Conservation (phyloP, 805 yeast species). For the Starmerella bacillaris region DNA sequence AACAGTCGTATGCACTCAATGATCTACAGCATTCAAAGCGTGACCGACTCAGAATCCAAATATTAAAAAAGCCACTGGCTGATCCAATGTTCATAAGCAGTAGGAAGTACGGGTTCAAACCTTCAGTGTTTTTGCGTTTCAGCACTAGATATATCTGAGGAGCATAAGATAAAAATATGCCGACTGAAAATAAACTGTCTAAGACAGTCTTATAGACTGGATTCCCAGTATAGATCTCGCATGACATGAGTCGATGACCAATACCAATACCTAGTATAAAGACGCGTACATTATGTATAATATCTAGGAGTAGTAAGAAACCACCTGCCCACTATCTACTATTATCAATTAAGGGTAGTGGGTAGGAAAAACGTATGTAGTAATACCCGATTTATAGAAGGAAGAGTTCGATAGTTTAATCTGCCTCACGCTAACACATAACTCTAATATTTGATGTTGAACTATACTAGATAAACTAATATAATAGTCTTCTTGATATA, state of each 20-base stretch:
- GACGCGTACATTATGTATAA: too few relatives aligned
- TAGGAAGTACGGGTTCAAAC: slow-evolving; percentile 55
- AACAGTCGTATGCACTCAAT: slow-evolving; percentile 14
- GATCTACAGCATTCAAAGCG: slow-evolving; percentile 36
- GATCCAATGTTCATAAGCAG: slow-evolving; percentile 48
- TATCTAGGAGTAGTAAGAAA: too few relatives aligned
- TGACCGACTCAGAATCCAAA: slow-evolving; percentile 40
- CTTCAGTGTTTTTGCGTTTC: slow-evolving; percentile 48
- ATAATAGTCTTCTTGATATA: too few relatives aligned
- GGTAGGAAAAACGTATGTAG: too few relatives aligned
- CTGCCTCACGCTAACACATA: too few relatives aligned
- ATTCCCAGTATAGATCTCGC: slow-evolving; percentile 10
- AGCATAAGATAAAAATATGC: slow-evolving; percentile 49
- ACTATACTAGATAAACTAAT: too few relatives aligned
- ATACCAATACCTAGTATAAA: too few relatives aligned
- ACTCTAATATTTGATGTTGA: too few relatives aligned
- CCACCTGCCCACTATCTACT: too few relatives aligned
- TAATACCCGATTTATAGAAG: too few relatives aligned
- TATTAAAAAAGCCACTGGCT: slow-evolving; percentile 50
- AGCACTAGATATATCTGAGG: slow-evolving; percentile 58
- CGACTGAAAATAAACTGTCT: slow-evolving; percentile 40
- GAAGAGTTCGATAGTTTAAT: too few relatives aligned
- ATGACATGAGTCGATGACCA: slow-evolving; percentile 6
- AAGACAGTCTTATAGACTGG: slow-evolving; percentile 28
- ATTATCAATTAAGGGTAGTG: too few relatives aligned